These are phyloP conservation scores for Pelargonium cotyledonis DNA, from an alignment of 441 rosid genomes.

Conservation along the genomic window DNA sequence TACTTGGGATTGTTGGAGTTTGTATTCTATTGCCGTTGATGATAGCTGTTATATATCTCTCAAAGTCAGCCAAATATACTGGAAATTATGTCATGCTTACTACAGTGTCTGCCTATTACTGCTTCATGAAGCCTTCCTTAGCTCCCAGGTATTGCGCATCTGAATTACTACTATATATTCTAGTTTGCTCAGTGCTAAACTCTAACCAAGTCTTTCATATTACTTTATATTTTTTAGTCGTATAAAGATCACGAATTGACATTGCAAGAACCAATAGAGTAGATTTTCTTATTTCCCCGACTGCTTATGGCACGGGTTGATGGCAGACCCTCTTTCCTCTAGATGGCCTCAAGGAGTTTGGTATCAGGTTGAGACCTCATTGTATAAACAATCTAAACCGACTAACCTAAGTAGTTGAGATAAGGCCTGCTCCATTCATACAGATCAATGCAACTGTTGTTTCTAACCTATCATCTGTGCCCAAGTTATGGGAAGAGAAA, in stretches of 20 bases:
- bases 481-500: background rate
- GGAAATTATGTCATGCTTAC: conserved; percentile 6
- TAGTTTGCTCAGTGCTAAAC: background rate
- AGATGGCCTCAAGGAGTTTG: background rate
- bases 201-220: background rate
- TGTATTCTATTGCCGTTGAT: conserved; percentile 5
- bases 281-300: background rate
- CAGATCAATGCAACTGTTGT: background rate
- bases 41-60: conserved; percentile 4
- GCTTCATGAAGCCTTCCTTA: conserved; percentile 9
- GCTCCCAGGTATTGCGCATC: conserved; percentile 3
- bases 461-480: background rate
- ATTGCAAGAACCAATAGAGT: background rate
- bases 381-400: background rate
- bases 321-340: background rate
- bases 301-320: background rate
- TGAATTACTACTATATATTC: background rate
- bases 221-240: background rate
- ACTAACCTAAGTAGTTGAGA: conserved; percentile 7
- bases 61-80: conserved; percentile 4
- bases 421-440: background rate
- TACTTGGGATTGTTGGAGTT: conserved; percentile 7
- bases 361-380: background rate
- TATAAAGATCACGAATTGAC: background rate
- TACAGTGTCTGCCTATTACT: conserved; percentile 9